phyloP scores from a whole-genome alignment of 805 yeast species.

The Saccharomycopsis olivae region DNA sequence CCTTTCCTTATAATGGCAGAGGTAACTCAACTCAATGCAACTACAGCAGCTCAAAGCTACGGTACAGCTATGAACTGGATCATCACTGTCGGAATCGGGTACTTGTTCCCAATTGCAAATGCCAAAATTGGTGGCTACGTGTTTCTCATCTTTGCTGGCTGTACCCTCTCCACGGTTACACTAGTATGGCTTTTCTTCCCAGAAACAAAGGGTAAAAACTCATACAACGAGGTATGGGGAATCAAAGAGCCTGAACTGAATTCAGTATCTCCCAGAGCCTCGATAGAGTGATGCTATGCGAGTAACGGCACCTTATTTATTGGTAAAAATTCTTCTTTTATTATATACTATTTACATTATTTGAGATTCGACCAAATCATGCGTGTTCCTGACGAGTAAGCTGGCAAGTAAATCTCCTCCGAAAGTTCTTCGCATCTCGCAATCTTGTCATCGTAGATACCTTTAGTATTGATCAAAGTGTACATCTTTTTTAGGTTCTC shows the following conservation, averaged over 20 bases:
- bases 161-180: slow-evolving; percentile 39
- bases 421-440: slow-evolving; percentile 15
- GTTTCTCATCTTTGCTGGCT: slow-evolving; percentile 57
- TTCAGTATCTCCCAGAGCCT: neutral
- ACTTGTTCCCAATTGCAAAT: slow-evolving; percentile 66
- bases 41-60: slow-evolving; percentile 83
- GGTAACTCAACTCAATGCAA: slow-evolving; percentile 71
- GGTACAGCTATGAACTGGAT: slow-evolving; percentile 90
- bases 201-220: slow-evolving; percentile 59
- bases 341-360: slow-evolving; percentile 1
- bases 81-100: slow-evolving; percentile 76
- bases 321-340: neutral
- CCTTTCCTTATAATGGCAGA: slow-evolving; percentile 87
- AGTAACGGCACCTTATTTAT: neutral
- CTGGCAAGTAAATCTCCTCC: slow-evolving; percentile 15
- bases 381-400: slow-evolving; percentile 1
- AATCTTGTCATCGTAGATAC: slow-evolving; percentile 14
- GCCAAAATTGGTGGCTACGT: slow-evolving; percentile 63
- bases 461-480: slow-evolving; percentile 9
- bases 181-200: slow-evolving; percentile 48
- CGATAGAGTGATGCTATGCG: too few relatives aligned
- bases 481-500: slow-evolving; percentile 29
- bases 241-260: neutral
- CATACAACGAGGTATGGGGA: slow-evolving; percentile 64
- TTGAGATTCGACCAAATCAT: too few relatives aligned